These are phyloP conservation scores for Calonectria pseudoturangicola DNA, from an alignment of 2,329 filamentous ascomycete genomes.

Conservation along the genomic window DNA sequence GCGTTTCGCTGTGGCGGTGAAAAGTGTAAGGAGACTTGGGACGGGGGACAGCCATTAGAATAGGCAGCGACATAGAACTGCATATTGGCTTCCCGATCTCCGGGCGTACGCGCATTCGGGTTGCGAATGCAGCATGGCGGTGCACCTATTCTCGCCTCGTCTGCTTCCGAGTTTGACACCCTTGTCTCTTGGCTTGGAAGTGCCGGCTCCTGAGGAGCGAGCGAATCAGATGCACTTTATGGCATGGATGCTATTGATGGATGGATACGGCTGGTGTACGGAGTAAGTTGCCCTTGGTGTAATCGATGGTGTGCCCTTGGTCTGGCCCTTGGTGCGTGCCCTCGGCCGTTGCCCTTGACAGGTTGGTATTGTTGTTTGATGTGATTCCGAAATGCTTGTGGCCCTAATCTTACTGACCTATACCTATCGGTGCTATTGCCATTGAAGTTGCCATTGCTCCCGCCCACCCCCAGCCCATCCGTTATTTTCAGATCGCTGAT, in stretches of 20 bases:
- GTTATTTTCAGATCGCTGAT: constrained; percentile 16
- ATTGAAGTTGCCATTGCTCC: neutral
- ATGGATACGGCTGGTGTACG: constrained; percentile 21
- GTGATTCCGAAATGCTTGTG: constrained; percentile 7
- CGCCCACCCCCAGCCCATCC: constrained; percentile 7
- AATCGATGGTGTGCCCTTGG: constrained; percentile 29
- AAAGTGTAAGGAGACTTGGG: constrained; percentile 2
- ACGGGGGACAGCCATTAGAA: constrained; percentile 18
- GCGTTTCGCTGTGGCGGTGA: constrained; percentile 50
- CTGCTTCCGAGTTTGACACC: constrained; percentile 27
- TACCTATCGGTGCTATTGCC: neutral
- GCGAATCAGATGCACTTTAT: constrained; percentile 31
- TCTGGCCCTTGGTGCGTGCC: constrained; percentile 21
- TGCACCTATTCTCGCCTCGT: constrained; percentile 41
- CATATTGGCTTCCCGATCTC: constrained; percentile 32
- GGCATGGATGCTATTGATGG: constrained; percentile 26
- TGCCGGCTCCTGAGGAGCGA: constrained; percentile 41
- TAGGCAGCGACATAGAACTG: constrained; percentile 47
- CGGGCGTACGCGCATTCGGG: constrained; percentile 36
- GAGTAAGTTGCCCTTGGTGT: constrained; percentile 26
- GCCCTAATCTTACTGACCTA: constrained; percentile 9
- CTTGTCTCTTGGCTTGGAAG: constrained; percentile 35
- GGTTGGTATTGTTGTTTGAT: constrained; percentile 18
- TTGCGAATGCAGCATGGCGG: constrained; percentile 48
- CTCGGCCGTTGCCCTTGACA: constrained; percentile 18